Percentiles rank a stretch among this genome's conserved stretches.
Evolutionary conservation across 257 asterid species (phyloP).

Genomic region (Primulina huaijiensis): DNA sequence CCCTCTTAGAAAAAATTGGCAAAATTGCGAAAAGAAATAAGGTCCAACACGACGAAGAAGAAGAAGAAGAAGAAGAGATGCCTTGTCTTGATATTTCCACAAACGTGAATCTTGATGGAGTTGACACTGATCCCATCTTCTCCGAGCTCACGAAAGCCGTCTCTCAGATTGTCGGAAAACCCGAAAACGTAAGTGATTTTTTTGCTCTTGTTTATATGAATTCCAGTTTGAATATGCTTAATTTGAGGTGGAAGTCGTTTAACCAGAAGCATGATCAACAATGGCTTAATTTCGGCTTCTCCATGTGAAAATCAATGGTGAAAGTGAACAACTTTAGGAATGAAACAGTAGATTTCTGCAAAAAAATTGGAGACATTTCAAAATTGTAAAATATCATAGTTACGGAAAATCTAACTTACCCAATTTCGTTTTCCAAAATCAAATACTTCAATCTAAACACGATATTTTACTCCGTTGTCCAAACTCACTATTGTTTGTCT

Average conservation of each 20-base stretch:
- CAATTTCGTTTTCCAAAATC: background rate
- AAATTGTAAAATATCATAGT: too few relatives aligned
- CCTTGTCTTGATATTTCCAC: conserved; percentile 87
- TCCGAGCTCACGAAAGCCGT: conserved; percentile 56
- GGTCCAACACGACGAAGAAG: background rate
- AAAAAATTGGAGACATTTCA: background rate
- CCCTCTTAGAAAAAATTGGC: too few relatives aligned
- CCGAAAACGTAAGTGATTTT: conserved; percentile 45
- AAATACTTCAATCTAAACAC: background rate
- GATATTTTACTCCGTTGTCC: too few relatives aligned
- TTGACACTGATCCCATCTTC: conserved; percentile 49
- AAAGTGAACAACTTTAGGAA: background rate
- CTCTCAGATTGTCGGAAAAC: conserved; percentile 63
- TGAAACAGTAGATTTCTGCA: background rate
- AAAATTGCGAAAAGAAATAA: too few relatives aligned
- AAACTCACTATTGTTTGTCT: too few relatives aligned
- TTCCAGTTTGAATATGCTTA: background rate
- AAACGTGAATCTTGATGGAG: conserved; percentile 65
- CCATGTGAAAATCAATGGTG: too few relatives aligned
- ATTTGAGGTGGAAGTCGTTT: background rate
- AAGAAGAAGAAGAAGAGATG: conserved; percentile 29
- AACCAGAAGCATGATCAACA: too few relatives aligned
- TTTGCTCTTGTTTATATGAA: background rate
- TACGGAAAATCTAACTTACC: too few relatives aligned
- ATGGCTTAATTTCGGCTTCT: too few relatives aligned